Percentiles rank a stretch among this genome's conserved stretches.
phyloP scores from a whole-genome alignment of 2,329 filamentous ascomycete genomes.

The Clarireedia monteithiana region DNA sequence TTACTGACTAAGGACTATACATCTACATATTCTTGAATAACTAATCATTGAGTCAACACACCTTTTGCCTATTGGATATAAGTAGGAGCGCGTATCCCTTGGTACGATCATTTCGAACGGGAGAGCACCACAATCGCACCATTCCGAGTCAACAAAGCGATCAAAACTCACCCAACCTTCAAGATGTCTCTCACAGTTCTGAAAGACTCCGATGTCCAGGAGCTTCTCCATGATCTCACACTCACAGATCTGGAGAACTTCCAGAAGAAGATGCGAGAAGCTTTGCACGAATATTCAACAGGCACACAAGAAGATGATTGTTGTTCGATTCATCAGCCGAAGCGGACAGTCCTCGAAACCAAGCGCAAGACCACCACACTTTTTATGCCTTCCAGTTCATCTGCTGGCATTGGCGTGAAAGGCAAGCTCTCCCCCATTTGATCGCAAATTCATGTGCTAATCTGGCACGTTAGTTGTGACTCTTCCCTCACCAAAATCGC shows the following conservation, averaged over 20 bases:
- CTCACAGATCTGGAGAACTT: conserved; percentile 46
- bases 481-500: conserved; percentile 37
- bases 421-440: conserved; percentile 32
- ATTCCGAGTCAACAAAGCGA: not conserved
- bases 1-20: too few species aligned
- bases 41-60: too few species aligned
- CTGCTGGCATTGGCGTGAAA: conserved; percentile 60
- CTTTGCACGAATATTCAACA: conserved; percentile 56
- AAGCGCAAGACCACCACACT: conserved; percentile 51
- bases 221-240: conserved; percentile 45
- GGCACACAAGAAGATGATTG: conserved; percentile 35
- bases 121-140: not conserved
- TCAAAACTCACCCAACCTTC: not conserved
- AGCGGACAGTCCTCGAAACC: conserved; percentile 42
- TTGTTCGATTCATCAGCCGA: conserved; percentile 45
- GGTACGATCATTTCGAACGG: too few species aligned
- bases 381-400: conserved; percentile 67
- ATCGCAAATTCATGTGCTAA: conserved; percentile 9
- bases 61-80: too few species aligned
- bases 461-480: conserved; percentile 49
- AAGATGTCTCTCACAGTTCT: conserved; percentile 50
- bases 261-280: conserved; percentile 39
- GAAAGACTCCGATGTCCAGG: conserved; percentile 47
- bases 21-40: too few species aligned
- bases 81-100: too few species aligned